Evolutionary conservation across 495 filamentous ascomycete species (phyloP), one percentile per base, ranked within the genome.

Genomic region (Talaromyces borbonicus): DNA sequence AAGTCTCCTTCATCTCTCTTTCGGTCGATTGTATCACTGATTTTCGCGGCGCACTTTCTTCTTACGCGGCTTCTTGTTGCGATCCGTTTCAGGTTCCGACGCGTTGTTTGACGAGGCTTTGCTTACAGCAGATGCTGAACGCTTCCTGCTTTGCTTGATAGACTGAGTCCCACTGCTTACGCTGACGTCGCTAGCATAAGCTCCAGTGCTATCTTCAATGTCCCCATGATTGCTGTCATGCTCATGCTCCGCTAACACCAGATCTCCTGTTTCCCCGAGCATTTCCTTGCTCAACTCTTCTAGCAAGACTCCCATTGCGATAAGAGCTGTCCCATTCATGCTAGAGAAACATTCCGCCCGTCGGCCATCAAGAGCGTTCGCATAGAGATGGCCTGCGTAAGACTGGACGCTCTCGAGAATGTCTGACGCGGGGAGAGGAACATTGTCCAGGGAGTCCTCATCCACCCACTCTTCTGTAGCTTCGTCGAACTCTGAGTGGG

Each of bases 311-410:
- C 87, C 89, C 61, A 93, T 65, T 0, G 84, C 84, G 47, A 95
- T 66, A 43, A 95, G 59, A 1, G 87, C 87, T 7, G 85, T 90
- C 62, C 88, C 89, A 55, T 95, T 85, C 77, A 95, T 75, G 50
- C 78, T 87, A 22, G 72, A 65, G 57, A 79, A 78, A 44, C 80
- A 73, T 32, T 72, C 52, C 9, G 55, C 55, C 16, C 55, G 49
- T 4, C 60, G 66, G 6, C 53, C 53, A 26, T 67, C 58, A 5
- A 48, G 46, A 4, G 53, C 60, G 47, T 52, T 63, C 48, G 58
- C 68, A 65, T 90, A 94, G 59, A 79, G 89, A 51, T 83, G 78
- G 22, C 83, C 75, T 0, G 79, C 64, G 57, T 93, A 94, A 16
- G 68, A 61, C 59, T 94, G 89, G 7, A 92, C 62, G 0, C 79